Percentiles rank a stretch among this genome's conserved stretches.
phyloP scores from a whole-genome alignment of 352 stramenopile species.

The Phytophthora lateralis region DNA sequence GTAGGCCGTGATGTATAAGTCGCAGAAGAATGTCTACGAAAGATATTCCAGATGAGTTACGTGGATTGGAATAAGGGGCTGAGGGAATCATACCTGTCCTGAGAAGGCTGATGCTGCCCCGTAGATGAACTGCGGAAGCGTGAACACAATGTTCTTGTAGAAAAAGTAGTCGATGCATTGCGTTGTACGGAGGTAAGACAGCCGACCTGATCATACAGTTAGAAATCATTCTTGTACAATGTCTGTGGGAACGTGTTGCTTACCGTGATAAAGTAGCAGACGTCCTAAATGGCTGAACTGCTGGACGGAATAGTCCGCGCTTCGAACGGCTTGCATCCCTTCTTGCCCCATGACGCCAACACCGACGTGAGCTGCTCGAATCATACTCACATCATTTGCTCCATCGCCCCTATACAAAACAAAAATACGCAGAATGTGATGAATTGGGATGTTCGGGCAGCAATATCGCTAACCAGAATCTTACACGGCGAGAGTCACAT shows the following conservation, averaged over 20 bases:
- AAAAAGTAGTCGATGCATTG: constrained; percentile 98
- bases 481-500: constrained; percentile 94
- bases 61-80: background rate
- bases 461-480: constrained; percentile 22
- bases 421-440: background rate
- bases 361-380: constrained; percentile 98
- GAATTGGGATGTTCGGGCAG: constrained; percentile 20
- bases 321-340: constrained; percentile 90
- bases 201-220: constrained; percentile 71
- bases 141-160: constrained; percentile 98
- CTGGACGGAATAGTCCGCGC: constrained; percentile 80
- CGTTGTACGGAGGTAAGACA: constrained; percentile 96
- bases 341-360: constrained; percentile 98
- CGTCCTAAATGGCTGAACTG: constrained; percentile 83
- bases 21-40: constrained; percentile 73
- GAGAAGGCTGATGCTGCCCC: constrained; percentile 89
- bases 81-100: constrained; percentile 49
- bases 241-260: background rate
- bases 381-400: constrained; percentile 99
- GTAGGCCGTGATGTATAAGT: constrained; percentile 91
- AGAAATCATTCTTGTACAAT: background rate
- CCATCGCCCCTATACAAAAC: constrained; percentile 94
- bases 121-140: constrained; percentile 89
- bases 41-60: background rate
- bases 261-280: constrained; percentile 78